Evolutionary conservation across 2,329 filamentous ascomycete species (phyloP), one percentile per base, ranked within the genome.

Genomic region (Monilinia polystroma): DNA sequence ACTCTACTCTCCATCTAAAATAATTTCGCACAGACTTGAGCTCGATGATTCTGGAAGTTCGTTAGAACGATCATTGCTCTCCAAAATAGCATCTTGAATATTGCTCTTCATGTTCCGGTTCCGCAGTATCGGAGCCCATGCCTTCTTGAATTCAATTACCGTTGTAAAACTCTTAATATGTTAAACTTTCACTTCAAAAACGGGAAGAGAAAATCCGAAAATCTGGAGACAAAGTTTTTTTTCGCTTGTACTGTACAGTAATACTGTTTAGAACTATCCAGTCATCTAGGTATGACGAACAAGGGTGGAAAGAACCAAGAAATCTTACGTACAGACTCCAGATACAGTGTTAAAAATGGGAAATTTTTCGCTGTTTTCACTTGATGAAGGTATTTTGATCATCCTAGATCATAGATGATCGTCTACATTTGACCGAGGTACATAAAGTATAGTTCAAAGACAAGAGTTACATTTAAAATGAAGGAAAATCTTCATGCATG

Each of bases 211-310:
- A 60, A 60, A 60, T 60, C 58, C 49, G 58, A 38, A 60, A 60
- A 60, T 60, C 58, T 51, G 58, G 58, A 60, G 58, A 60, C 58
- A 20, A 45, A 51, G 45, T 38, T 60, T 60, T 60, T 43, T 26
- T 43, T 60, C 45, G 14, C 32, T 20, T n/a, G 7, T 35, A 35
- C 32, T 35, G 29, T 29, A 29, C 29, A 29, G 23, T 23, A 29
- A 29, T 29, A 3, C 29, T 35, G 32, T 35, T 35, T 35, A 35
- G 32, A 35, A 35, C 53, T 23, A 41, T 1, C 11, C 6, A 35
- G 32, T 35, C 32, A 35, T 29, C 26, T 53, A 8, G 14, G 18
- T 32, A 10, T 53, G 10, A 47, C 12, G 18, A 16, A 49, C 43
- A 59, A 32, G 57, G 43, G 57, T 11, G 14, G 57, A 4, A 49